A percentile compares a stretch with the other conserved stretches of the same genome.
Conservation (phyloP, 192 early-diverging fungal genomes). For the Physocladia obscura region DNA sequence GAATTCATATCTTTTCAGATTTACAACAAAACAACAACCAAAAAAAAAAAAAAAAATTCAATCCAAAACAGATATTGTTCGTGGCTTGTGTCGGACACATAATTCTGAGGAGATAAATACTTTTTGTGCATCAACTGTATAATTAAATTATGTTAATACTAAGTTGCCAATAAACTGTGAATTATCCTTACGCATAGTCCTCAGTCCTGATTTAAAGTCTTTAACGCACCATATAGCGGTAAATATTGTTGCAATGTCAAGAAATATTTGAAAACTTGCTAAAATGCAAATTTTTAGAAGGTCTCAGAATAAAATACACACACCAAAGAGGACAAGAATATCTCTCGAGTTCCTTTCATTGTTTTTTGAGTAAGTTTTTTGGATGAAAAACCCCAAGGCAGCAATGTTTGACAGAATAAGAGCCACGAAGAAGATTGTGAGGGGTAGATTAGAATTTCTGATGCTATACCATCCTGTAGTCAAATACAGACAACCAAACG, state of each 20-base stretch:
- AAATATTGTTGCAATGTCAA: slow-evolving; percentile 27
- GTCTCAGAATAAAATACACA: too few species aligned
- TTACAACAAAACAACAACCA: too few species aligned
- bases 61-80: slow-evolving; percentile 12
- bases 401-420: slow-evolving; percentile 20
- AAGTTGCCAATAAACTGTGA: too few species aligned
- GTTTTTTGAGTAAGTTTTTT: background rate
- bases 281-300: slow-evolving; percentile 3
- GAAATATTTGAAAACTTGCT: slow-evolving; percentile 28
- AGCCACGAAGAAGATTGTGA: slow-evolving; percentile 32
- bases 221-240: slow-evolving; percentile 18
- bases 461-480: slow-evolving; percentile 34
- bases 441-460: slow-evolving; percentile 8
- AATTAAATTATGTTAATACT: too few species aligned
- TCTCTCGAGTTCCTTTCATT: slow-evolving; percentile 2
- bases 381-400: slow-evolving; percentile 28
- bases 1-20: too few species aligned
- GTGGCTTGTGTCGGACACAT: background rate
- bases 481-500: slow-evolving; percentile 2
- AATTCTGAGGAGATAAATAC: background rate
- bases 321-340: slow-evolving; percentile 28
- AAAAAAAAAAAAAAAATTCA: slow-evolving; percentile 1
- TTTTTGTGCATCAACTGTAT: slow-evolving; percentile 8
- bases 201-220: slow-evolving; percentile 32
- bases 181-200: slow-evolving; percentile 29